These are phyloP conservation scores for Silene latifolia DNA, from an alignment of 148 eudicot genomes.

Conservation along the genomic window DNA sequence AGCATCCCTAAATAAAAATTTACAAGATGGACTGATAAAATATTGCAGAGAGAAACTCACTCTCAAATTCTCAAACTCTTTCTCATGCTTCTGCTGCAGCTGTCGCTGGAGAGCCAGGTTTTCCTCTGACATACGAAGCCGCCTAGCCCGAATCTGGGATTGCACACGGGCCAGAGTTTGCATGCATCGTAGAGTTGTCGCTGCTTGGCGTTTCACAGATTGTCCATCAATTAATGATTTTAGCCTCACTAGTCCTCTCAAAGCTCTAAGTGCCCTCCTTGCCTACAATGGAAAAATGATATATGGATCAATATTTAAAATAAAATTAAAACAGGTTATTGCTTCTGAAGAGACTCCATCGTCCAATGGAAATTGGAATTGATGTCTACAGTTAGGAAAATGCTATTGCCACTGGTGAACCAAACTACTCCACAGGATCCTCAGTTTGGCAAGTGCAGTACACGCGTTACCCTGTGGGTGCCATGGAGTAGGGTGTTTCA, in stretches of 20 bases:
- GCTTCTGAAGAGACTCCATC: too few species aligned
- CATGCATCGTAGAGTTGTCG: constrained; percentile 74
- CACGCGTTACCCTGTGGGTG: too few species aligned
- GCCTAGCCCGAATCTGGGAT: constrained; percentile 68
- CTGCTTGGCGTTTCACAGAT: constrained; percentile 83
- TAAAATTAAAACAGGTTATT: too few species aligned
- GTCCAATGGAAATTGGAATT: too few species aligned
- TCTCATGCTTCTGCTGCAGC: constrained; percentile 70
- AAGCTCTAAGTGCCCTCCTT: constrained; percentile 74
- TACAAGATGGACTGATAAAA: too few species aligned
- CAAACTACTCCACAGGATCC: not conserved
- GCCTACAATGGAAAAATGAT: constrained; percentile 43
- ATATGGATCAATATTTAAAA: not conserved
- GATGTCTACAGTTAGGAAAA: not conserved
- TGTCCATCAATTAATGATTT: constrained; percentile 73
- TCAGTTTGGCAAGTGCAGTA: too few species aligned
- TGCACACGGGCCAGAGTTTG: constrained; percentile 86
- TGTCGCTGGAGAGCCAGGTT: constrained; percentile 80
- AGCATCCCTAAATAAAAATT: not conserved
- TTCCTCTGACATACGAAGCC: constrained; percentile 70
- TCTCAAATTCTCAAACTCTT: constrained; percentile 56
- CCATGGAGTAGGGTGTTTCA: too few species aligned
- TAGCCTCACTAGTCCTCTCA: constrained; percentile 86
- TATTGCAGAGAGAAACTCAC: constrained; percentile 34
- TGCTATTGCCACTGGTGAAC: not conserved